These are phyloP conservation scores for Canavalia gladiata DNA, from an alignment of 306 rosid genomes.

Conservation along the genomic window DNA sequence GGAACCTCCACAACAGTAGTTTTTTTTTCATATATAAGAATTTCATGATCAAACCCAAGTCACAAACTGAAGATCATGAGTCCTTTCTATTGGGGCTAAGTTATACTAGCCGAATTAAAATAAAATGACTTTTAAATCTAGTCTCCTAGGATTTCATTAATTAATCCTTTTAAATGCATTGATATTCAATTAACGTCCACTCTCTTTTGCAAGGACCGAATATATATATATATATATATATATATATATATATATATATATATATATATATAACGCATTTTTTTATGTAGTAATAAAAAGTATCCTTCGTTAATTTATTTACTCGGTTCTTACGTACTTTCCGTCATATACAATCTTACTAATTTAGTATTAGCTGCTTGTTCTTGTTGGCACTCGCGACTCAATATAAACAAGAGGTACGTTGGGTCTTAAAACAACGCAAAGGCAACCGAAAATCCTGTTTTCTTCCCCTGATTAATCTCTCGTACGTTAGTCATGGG, in stretches of 20 bases:
- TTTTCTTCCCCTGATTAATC: neutral
- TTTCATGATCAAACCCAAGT: neutral
- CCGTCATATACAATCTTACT: neutral
- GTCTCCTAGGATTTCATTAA: neutral
- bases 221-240: neutral
- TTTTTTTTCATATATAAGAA: no score
- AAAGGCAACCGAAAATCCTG: neutral
- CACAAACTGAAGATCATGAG: neutral
- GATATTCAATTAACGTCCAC: neutral
- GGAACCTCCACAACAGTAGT: no score
- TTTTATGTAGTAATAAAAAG: no score
- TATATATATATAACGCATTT: no score
- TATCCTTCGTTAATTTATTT: neutral
- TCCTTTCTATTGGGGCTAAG: neutral
- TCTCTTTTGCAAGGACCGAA: neutral
- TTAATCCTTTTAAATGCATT: neutral
- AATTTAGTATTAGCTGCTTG: neutral
- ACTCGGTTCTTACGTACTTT: neutral
- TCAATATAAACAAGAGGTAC: neutral
- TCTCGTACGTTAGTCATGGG: conserved; percentile 15
- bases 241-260: no score
- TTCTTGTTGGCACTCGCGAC: neutral
- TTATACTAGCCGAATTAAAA: neutral
- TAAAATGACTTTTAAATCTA: neutral
- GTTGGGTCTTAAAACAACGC: neutral